These are phyloP conservation scores for Omphalotus olearius DNA, from an alignment of 1,284 basidiomycete genomes.

Conservation along the genomic window DNA sequence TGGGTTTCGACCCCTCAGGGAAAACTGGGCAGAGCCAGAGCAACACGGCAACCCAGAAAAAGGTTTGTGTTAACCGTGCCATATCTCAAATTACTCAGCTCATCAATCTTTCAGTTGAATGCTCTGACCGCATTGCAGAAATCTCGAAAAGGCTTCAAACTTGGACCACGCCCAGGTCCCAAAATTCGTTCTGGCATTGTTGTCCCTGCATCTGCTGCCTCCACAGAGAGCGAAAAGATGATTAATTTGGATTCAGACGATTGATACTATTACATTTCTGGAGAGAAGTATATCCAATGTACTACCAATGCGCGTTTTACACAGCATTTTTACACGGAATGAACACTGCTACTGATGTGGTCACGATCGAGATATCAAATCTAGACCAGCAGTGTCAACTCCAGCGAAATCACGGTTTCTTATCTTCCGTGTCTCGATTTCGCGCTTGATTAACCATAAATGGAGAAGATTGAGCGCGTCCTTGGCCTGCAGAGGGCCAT, in stretches of 20 bases:
- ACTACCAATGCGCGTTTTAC: too few species aligned
- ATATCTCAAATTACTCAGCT: conserved; percentile 4
- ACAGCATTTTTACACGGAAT: too few species aligned
- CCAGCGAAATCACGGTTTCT: conserved; percentile 68
- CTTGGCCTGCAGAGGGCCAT: conserved; percentile 42
- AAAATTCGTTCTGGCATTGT: conserved; percentile 48
- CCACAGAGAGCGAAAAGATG: conserved; percentile 8
- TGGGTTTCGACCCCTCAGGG: conserved; percentile 71
- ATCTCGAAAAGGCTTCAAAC: conserved; percentile 41
- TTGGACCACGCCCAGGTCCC: conserved; percentile 52
- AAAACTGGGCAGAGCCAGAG: conserved; percentile 19
- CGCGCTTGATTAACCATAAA: conserved; percentile 63
- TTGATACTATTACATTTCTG: not conserved
- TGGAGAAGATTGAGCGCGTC: conserved; percentile 64
- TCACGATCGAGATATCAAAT: conserved; percentile 39
- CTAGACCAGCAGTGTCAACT: conserved; percentile 59
- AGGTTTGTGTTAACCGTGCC: conserved; percentile 34
- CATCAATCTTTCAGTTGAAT: conserved; percentile 38
- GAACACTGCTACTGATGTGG: too few species aligned
- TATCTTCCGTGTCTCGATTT: conserved; percentile 60
- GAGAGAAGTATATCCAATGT: too few species aligned
- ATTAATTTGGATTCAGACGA: conserved; percentile 13
- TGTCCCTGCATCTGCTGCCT: conserved; percentile 20
- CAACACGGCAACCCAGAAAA: conserved; percentile 44
- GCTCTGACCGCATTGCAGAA: conserved; percentile 43